Evolutionary conservation across 2,329 filamentous ascomycete genomes (phyloP).

Genomic region (Gyromitra esculenta): DNA sequence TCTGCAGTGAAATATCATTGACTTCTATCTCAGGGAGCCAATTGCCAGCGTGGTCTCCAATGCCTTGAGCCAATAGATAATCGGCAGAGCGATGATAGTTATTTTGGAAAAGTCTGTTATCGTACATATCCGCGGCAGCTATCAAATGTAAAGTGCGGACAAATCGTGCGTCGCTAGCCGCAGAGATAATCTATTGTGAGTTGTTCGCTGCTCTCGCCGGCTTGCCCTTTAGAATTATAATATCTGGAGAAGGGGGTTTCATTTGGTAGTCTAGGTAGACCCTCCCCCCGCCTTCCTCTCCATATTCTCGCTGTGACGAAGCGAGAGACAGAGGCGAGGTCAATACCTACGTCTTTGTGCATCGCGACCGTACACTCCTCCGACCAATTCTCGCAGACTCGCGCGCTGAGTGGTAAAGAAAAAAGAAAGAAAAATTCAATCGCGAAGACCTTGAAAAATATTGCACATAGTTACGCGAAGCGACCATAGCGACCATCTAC

Average conservation of each 20-base stretch:
- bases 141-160: constrained; percentile 23
- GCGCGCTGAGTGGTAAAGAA: constrained; percentile 34
- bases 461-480: constrained; percentile 25
- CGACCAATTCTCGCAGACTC: constrained; percentile 13
- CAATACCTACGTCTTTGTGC: constrained; percentile 35
- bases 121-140: constrained; percentile 48
- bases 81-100: constrained; percentile 22
- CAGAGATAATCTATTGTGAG: constrained; percentile 37
- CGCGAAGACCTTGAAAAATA: constrained; percentile 4
- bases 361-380: constrained; percentile 9
- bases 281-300: constrained; percentile 30
- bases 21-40: constrained; percentile 33
- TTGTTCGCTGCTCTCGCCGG: constrained; percentile 34
- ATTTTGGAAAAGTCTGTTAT: constrained; percentile 34
- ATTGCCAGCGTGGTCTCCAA: constrained; percentile 31
- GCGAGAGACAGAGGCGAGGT: constrained; percentile 7
- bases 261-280: constrained; percentile 30
- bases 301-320: constrained; percentile 23
- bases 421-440: constrained; percentile 6
- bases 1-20: constrained; percentile 18
- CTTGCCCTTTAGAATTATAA: constrained; percentile 33
- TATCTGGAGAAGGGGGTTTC: constrained; percentile 30
- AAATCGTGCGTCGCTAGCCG: constrained; percentile 47
- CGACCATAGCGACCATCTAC: constrained; percentile 44
- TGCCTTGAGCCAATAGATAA: constrained; percentile 14